Base-by-base conservation (phyloP, 2,329 filamentous ascomycete species). In the Penicillium janthinellum region DNA sequence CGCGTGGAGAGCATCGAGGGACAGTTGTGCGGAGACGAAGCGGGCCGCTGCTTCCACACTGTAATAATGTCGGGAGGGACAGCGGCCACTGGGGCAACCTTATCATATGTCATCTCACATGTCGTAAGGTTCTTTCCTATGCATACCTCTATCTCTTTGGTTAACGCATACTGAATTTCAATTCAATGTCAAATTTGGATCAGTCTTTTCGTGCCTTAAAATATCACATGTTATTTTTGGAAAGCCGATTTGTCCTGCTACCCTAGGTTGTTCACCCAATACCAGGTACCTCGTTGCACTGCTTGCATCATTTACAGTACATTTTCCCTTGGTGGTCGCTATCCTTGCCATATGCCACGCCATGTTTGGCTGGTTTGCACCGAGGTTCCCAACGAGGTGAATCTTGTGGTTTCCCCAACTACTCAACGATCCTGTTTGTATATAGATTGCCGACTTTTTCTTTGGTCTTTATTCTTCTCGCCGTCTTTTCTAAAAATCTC, bases 331-430 rank as follows among this genome's bases (percentile, higher is more conserved):
- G n/a, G 22, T 45, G 25, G 12, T n/a, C 15, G 7, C 39, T 42
- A 41, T 41, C 42, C 14, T 7, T 28, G 22, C 42, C 10, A 25
- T 31, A 31, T 28, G 44, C 25, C 3, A 14, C 12, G 2, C 17
- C 8, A 35, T 49, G 56, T 68, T 64, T 60, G 58, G 20, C 41
- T 5, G 42, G 62, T 70, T 70, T 70, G 66, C 59, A 61, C 52
- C 66, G 65, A 68, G 64, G 64, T 59, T 60, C 64, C 65, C 67
- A 64, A 69, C 62, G 45, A 44, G 42, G 49, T 44, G n/a, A 57
- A 61, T 62, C 57, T 54, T 56, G 53, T 58, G 50, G 50, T 57
- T 63, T 38, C 56, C 70, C 69, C 68, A 71, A 72, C 67, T 69
- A 56, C 56, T 54, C 66, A 68, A 66, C 66, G 20, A 28, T 60